Conservation (phyloP, 2,329 filamentous ascomycete species). For the Plenodomus biglobosus region DNA sequence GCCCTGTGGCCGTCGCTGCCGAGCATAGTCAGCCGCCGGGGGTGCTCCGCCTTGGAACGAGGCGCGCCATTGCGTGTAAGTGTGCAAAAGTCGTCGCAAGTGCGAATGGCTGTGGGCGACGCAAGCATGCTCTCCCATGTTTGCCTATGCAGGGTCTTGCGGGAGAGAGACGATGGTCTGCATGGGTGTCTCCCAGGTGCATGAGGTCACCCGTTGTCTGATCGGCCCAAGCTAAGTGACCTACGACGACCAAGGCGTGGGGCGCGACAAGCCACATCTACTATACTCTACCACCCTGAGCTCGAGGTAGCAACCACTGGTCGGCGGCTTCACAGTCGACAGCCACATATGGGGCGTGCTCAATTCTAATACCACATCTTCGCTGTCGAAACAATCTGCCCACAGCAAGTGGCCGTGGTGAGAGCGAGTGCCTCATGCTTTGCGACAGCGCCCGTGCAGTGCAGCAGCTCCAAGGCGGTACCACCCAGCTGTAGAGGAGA, state of each 20-base stretch:
- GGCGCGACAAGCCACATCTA: slow-evolving; percentile 32
- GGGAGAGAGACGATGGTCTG: neutral
- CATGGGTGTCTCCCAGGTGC: slow-evolving; percentile 10
- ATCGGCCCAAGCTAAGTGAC: slow-evolving; percentile 17
- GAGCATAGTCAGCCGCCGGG: slow-evolving; percentile 16
- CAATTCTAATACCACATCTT: neutral
- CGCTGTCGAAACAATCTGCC: neutral
- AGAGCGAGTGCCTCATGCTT: slow-evolving; percentile 7
- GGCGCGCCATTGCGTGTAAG: slow-evolving; percentile 35
- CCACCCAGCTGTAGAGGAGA: neutral
- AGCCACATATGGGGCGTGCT: neutral
- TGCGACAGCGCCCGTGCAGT: slow-evolving; percentile 16
- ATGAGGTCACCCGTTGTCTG: slow-evolving; percentile 17
- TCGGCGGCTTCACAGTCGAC: neutral
- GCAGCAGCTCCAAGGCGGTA: slow-evolving; percentile 12
- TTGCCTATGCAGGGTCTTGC: neutral
- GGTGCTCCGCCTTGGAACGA: slow-evolving; percentile 34
- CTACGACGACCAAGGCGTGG: slow-evolving; percentile 23
- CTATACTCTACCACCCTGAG: slow-evolving; percentile 2
- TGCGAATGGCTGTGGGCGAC: slow-evolving; percentile 6
- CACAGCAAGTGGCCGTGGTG: neutral
- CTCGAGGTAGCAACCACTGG: neutral
- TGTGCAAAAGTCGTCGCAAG: slow-evolving; percentile 30
- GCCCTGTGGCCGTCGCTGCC: slow-evolving; percentile 20
- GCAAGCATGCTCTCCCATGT: neutral